Evolutionary conservation across 768 basidiomycete genomes (phyloP).

Genomic region (Tylopilus plumbeoviolaceoides): DNA sequence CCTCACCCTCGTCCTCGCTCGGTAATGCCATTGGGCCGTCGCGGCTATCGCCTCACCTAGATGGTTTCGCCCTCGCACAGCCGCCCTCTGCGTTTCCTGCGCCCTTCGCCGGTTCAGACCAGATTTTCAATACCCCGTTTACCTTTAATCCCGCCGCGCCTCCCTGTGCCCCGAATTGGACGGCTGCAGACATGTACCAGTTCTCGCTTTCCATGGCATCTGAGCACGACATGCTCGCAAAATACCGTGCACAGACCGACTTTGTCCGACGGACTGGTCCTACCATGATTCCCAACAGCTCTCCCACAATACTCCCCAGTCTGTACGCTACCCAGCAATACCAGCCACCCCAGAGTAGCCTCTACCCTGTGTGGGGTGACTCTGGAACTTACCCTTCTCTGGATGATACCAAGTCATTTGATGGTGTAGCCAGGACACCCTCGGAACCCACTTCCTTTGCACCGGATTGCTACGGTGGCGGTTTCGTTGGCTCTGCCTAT

Average conservation of each 20-base stretch:
- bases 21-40: conserved; percentile 7
- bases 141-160: conserved; percentile 23
- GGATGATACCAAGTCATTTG: conserved; percentile 30
- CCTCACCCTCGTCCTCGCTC: conserved; percentile 31
- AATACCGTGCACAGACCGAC: conserved; percentile 47
- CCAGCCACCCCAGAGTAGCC: conserved; percentile 13
- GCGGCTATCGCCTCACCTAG: conserved; percentile 32
- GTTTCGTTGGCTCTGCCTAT: conserved; percentile 23
- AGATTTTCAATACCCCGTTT: conserved; percentile 32
- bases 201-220: conserved; percentile 17
- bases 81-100: conserved; percentile 28
- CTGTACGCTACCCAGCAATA: conserved; percentile 20
- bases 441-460: conserved; percentile 23
- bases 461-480: conserved; percentile 17
- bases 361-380: conserved; percentile 29
- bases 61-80: conserved; percentile 42
- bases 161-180: conserved; percentile 15
- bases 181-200: conserved; percentile 19
- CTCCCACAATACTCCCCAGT: conserved; percentile 6
- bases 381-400: conserved; percentile 17
- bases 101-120: conserved; percentile 20
- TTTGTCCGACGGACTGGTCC: conserved; percentile 34
- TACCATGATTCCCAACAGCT: conserved; percentile 4
- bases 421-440: conserved; percentile 15
- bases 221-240: conserved; percentile 41